Evolutionary conservation across 257 asterid genomes (phyloP), one percentile per base, ranked within the genome.

Genomic region (Dorcoceras hygrometricum): DNA sequence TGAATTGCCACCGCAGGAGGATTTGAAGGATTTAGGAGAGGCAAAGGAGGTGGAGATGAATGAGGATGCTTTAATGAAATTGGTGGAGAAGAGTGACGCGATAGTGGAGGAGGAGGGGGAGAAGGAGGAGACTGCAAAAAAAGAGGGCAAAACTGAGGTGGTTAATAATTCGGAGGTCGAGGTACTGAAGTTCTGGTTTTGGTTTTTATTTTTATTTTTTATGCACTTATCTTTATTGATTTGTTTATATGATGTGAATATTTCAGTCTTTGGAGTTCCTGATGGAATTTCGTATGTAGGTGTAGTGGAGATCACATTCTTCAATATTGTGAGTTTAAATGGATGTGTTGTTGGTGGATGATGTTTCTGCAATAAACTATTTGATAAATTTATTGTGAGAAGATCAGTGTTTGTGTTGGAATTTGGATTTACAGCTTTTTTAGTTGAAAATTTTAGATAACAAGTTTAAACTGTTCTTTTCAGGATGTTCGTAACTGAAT

Each of bases 1-100:
- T 29, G 78, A 69, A 71, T 71, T 76, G 73, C 65, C 27, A 64
- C 59, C 26, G 19, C 46, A 14, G 63, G 81, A 61, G 73, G 71
- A 73, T 51, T 54, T 67, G 78, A 72, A 74, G 73, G 74, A 65
- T 57, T 72, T 36, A 20, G 78, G 57, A 61, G 74, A 63, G 73
- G 76, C 23, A 26, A 67, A 23, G 63, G 78, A 73, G 57, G 76
- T 23, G 71, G 67, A 61, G 73, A 55, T n/a, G 57, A 66, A 63
- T 65, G 75, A 26, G 25, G 80, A 55, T 60, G 23, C 67, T 56
- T 24, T 50, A 50, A 71, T n/a, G 54, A 63, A 79, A 75, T 59
- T 71, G 69, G 71, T 70, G 56, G 81, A 74, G 68, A 75, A 63
- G 62, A 22, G 72, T 70, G 82, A 72, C 36, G 74, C 70, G 1